These are phyloP conservation scores for Aspergillus luchuensis DNA, from an alignment of 2,329 filamentous ascomycete genomes.

Conservation along the genomic window DNA sequence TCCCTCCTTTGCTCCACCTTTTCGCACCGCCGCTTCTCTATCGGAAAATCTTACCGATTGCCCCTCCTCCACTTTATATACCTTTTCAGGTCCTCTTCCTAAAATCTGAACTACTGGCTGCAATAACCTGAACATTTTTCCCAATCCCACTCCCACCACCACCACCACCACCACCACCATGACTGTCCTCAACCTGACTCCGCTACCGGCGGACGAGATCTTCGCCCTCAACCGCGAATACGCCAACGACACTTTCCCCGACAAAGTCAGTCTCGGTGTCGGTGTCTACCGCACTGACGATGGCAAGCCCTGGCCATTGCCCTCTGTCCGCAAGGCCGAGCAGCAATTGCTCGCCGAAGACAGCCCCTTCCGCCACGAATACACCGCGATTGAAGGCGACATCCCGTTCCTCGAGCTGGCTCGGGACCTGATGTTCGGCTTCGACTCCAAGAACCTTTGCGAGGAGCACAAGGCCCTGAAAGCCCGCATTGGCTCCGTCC, in stretches of 20 bases:
- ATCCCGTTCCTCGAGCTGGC: conserved; percentile 81
- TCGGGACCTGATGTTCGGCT: conserved; percentile 75
- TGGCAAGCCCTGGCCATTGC: conserved; percentile 94
- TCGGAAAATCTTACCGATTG: not conserved
- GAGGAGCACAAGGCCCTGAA: conserved; percentile 36
- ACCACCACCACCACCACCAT: conserved; percentile 22
- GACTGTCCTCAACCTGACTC: conserved; percentile 60
- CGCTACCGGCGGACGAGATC: conserved; percentile 87
- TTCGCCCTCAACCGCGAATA: conserved; percentile 87
- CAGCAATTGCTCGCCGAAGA: conserved; percentile 74
- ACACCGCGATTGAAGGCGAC: conserved; percentile 90
- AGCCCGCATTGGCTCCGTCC: conserved; percentile 66
- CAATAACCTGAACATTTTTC: not conserved
- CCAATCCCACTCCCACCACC: not conserved
- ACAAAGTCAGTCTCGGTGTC: conserved; percentile 88
- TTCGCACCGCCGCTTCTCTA: not conserved
- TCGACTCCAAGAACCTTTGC: conserved; percentile 56
- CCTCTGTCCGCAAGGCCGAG: conserved; percentile 84
- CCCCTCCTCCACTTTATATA: not conserved
- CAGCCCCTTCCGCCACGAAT: conserved; percentile 92
- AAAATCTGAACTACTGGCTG: not conserved
- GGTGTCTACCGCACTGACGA: conserved; percentile 90
- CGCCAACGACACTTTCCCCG: conserved; percentile 67
- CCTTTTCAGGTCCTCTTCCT: not conserved
- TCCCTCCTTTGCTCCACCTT: conserved; percentile 3